Percentiles rank a stretch among this genome's conserved stretches.
Conservation (phyloP, 139 green algal species). For the Chlamydomonas eustigma region DNA sequence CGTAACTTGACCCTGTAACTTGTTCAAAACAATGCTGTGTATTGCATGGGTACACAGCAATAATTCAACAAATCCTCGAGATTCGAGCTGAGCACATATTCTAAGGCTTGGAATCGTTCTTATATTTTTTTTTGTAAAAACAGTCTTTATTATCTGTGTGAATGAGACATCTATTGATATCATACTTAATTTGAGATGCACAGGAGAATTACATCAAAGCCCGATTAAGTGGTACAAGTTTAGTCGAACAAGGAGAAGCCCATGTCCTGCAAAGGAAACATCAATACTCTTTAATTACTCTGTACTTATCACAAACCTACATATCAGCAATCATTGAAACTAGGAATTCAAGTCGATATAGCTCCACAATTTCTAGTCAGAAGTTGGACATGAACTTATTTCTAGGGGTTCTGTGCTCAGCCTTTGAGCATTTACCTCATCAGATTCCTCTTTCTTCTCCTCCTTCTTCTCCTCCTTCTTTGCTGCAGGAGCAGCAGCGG, state of each 20-base stretch:
- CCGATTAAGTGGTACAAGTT: constrained; percentile 14
- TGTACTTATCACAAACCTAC: too few relatives aligned
- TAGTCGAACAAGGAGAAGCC: constrained; percentile 75
- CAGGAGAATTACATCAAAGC: too few relatives aligned
- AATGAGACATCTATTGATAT: too few relatives aligned
- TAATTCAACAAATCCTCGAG: too few relatives aligned
- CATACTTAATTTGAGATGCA: too few relatives aligned
- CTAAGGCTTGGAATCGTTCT: too few relatives aligned
- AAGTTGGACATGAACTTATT: neutral
- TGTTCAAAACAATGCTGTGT: neutral
- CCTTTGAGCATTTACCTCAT: constrained; percentile 26
- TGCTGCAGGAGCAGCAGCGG: constrained; percentile 27
- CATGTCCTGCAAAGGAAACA: constrained; percentile 51
- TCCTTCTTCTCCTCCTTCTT: constrained; percentile 49
- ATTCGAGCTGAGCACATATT: too few relatives aligned
- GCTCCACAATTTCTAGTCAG: neutral
- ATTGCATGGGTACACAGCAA: too few relatives aligned
- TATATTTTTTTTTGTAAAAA: too few relatives aligned
- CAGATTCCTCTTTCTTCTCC: constrained; percentile 62
- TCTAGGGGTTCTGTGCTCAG: neutral
- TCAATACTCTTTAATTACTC: neutral
- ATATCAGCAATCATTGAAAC: neutral
- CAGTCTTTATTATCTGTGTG: too few relatives aligned
- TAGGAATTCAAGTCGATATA: neutral
- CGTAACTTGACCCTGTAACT: neutral